These are phyloP conservation scores for Sporothrix pallida DNA, from an alignment of 2,329 filamentous ascomycete genomes.

Conservation along the genomic window DNA sequence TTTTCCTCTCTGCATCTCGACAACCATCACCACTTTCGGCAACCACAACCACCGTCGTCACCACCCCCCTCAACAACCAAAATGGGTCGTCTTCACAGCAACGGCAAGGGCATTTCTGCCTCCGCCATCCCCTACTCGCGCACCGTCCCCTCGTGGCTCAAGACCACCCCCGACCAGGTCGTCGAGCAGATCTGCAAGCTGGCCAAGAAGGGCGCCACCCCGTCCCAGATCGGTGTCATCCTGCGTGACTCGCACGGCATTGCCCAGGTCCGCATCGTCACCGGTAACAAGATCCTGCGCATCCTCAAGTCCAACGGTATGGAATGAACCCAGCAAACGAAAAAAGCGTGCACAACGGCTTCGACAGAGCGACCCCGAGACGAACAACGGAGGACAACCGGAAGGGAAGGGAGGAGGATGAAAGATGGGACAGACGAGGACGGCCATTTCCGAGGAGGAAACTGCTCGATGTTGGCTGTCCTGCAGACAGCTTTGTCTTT, in stretches of 20 bases:
- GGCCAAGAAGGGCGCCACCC: slow-evolving; percentile 97
- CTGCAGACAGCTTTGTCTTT: not conserved
- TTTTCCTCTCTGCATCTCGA: slow-evolving; percentile 38
- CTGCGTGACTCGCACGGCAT: slow-evolving; percentile 98
- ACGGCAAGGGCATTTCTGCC: slow-evolving; percentile 98
- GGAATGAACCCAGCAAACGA: slow-evolving; percentile 52
- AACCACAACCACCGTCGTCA: slow-evolving; percentile 23
- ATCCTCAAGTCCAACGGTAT: slow-evolving; percentile 98
- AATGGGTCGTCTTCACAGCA: slow-evolving; percentile 99
- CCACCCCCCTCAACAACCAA: slow-evolving; percentile 52
- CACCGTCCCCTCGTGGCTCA: slow-evolving; percentile 90
- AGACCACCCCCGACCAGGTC: slow-evolving; percentile 98
- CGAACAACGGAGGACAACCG: not conserved
- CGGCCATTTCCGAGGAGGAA: not conserved
- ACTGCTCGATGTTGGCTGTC: not conserved
- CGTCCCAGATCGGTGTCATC: slow-evolving; percentile 98
- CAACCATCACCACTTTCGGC: slow-evolving; percentile 46
- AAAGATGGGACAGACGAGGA: not conserved
- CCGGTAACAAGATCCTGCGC: slow-evolving; percentile 99
- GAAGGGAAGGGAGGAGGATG: not conserved
- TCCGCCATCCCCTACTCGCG: slow-evolving; percentile 97
- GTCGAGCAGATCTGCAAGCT: slow-evolving; percentile 99
- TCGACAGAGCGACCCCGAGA: slow-evolving; percentile 15
- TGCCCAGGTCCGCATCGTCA: slow-evolving; percentile 96
- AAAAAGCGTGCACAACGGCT: not conserved